Evolutionary conservation across 1,284 basidiomycete species (phyloP), one percentile per base, ranked within the genome.

Genomic region (Naganishia liquefaciens): DNA sequence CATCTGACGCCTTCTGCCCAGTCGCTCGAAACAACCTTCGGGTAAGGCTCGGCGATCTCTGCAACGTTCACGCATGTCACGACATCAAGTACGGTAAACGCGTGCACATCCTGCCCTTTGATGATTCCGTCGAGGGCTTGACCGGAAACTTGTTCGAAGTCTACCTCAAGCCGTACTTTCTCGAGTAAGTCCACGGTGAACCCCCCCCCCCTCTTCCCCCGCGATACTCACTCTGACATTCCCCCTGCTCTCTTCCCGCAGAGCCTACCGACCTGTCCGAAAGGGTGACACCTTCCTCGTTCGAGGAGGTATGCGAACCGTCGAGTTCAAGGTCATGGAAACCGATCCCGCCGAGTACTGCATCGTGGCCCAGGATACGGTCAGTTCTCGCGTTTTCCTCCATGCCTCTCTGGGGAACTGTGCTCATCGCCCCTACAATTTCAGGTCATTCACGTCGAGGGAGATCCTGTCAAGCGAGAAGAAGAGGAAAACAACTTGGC

Each of bases 31-130:
- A 97, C 82, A 99, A 99, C 81, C 82, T 99, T 58, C 91, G 96
- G 60, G 91, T 98, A 73, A 99, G 98, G 83, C 88, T 99, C 50
- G 95, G 91, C 54, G 96, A 99, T 79, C 84, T 98, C 51, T 90
- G 93, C 75, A 92, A 91, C 69, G 92, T 99, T 1, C 93, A 98
- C 75, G 87, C 93, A 70, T 97, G 94, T 78, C 86, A 90, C 71
- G 95, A 99, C 75, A 99, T 99, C 84, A 98, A 98, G 80, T 99
- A 99, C 79, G 96, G 96, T 73, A 99, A 99, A 80, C 89, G 95
- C 64, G 88, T 99, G 50, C 96, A 99, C 78, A 86, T 99, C 63
- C 83, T 99, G 27, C 96, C 96, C 13, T 99, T 99, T 75, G 94
- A 98, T 74, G 96, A 99, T 82, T 98, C 95, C 11, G 84, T 99